These are phyloP conservation scores for Fusarium metavorans DNA, from an alignment of 2,329 filamentous ascomycete species.

Conservation along the genomic window DNA sequence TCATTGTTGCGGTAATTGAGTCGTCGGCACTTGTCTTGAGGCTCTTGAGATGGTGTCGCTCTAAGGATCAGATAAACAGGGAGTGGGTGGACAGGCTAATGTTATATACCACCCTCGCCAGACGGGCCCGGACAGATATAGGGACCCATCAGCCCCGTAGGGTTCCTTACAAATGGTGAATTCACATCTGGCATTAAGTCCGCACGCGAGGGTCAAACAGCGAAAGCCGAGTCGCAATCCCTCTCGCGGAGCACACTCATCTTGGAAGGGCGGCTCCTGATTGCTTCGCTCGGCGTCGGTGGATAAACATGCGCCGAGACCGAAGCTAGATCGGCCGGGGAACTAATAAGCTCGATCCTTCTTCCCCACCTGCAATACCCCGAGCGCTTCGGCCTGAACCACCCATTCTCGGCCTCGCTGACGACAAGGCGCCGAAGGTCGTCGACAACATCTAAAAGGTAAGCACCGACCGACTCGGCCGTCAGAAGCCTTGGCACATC, in stretches of 20 bases:
- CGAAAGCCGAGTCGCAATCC: not conserved
- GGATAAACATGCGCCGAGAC: not conserved
- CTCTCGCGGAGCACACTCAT: too few relatives aligned
- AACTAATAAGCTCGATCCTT: not conserved
- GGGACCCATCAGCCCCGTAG: constrained; percentile 1
- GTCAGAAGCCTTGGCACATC: not conserved
- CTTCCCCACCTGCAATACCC: constrained; percentile 5
- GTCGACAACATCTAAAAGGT: not conserved
- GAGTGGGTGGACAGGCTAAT: not conserved
- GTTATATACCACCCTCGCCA: constrained; percentile 6
- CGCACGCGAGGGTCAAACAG: constrained; percentile 12
- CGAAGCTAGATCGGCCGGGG: constrained; percentile 1
- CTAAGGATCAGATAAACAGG: constrained; percentile 18
- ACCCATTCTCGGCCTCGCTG: not conserved
- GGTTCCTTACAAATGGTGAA: not conserved
- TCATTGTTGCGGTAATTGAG: not conserved
- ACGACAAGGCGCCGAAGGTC: constrained; percentile 10
- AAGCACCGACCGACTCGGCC: not conserved
- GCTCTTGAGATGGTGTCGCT: not conserved
- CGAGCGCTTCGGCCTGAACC: not conserved
- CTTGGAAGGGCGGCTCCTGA: not conserved
- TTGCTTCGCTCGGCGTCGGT: constrained; percentile 22
- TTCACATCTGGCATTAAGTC: constrained; percentile 8
- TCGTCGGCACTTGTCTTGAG: not conserved
- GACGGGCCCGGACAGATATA: constrained; percentile 1